Conservation (phyloP, 192 early-diverging fungal genomes). For the Backusella westeae region DNA sequence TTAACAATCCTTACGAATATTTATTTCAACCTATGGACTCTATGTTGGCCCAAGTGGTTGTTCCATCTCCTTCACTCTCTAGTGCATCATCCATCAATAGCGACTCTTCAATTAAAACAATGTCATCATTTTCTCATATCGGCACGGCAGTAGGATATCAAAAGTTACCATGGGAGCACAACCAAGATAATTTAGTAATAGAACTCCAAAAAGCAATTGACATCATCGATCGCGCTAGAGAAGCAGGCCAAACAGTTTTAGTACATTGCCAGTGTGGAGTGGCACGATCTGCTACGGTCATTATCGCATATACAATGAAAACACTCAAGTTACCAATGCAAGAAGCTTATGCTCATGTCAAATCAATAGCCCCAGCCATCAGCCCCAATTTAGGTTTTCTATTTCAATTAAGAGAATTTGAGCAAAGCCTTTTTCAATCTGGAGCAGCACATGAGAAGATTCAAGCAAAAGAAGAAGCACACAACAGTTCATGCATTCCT, state of each 20-base stretch:
- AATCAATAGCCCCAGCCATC: conserved; percentile 63
- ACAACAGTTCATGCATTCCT: neutral
- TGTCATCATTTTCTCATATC: neutral
- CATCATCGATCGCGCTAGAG: conserved; percentile 64
- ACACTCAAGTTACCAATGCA: conserved; percentile 52
- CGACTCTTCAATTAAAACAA: neutral
- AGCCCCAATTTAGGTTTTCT: conserved; percentile 84
- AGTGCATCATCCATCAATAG: conserved; percentile 4
- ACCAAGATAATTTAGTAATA: conserved; percentile 57
- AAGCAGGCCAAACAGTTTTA: conserved; percentile 56
- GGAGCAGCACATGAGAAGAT: neutral
- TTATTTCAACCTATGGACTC: conserved; percentile 19
- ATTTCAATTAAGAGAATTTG: conserved; percentile 76
- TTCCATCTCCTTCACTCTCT: conserved; percentile 13
- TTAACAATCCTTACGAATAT: conserved; percentile 36
- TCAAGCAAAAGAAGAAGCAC: neutral
- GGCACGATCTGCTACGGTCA: conserved; percentile 81
- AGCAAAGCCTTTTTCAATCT: conserved; percentile 17
- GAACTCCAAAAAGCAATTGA: conserved; percentile 64
- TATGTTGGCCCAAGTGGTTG: neutral
- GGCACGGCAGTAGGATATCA: conserved; percentile 47
- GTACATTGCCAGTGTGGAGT: conserved; percentile 91
- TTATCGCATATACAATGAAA: conserved; percentile 90
- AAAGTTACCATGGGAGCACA: conserved; percentile 72
- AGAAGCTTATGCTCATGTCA: conserved; percentile 78